phyloP scores from a whole-genome alignment of 192 early-diverging fungal genomes.

The Umbelopsis sp. region DNA sequence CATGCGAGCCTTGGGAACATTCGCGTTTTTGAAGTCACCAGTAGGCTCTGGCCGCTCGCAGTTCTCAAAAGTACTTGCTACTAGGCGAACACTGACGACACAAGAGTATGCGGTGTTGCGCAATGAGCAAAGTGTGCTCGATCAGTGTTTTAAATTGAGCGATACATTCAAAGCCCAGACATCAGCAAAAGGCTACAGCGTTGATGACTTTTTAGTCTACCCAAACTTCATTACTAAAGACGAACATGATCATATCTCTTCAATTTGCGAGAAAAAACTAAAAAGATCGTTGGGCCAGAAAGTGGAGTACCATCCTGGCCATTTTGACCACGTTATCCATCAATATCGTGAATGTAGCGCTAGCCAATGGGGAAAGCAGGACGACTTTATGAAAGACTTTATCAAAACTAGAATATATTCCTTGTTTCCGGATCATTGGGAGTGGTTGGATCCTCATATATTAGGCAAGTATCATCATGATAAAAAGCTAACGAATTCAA shows the following conservation, averaged over 20 bases:
- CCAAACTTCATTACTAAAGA: conserved; percentile 42
- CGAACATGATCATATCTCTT: conserved; percentile 45
- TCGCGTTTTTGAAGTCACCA: not conserved
- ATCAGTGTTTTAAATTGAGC: not conserved
- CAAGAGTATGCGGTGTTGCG: not conserved
- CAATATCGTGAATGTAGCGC: conserved; percentile 73
- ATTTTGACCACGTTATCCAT: conserved; percentile 80
- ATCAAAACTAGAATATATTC: conserved; percentile 62
- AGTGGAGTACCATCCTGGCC: conserved; percentile 63
- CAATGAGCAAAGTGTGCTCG: not conserved
- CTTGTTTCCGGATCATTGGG: conserved; percentile 53
- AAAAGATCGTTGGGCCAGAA: conserved; percentile 47
- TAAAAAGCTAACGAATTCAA: not conserved
- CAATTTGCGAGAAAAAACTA: conserved; percentile 45
- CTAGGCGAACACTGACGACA: not conserved
- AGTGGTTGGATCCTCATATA: conserved; percentile 80
- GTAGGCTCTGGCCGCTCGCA: not conserved
- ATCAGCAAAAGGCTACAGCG: not conserved
- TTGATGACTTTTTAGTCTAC: conserved; percentile 46
- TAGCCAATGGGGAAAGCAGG: conserved; percentile 57
- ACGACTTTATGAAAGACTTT: conserved; percentile 48
- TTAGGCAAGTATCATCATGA: conserved; percentile 38
- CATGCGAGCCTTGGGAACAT: no score
- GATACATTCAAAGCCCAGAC: not conserved
- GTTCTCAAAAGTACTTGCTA: not conserved